Evolutionary conservation across 805 yeast genomes (phyloP).

Genomic region (Suhomyces tanzawaensis): DNA sequence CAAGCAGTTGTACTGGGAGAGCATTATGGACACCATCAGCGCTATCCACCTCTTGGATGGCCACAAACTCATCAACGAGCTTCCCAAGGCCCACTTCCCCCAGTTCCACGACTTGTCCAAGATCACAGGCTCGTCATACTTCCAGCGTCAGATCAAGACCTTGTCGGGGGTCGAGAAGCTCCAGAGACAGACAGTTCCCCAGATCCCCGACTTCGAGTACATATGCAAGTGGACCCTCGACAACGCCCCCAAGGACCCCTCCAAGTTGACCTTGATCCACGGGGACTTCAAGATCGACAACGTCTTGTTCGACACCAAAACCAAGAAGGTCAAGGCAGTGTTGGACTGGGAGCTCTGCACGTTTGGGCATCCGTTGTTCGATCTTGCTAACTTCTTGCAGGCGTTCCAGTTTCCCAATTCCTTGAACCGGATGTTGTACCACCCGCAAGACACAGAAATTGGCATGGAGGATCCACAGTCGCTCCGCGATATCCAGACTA

Average conservation of each 20-base stretch:
- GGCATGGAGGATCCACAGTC: slow-evolving; percentile 34
- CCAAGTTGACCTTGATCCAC: slow-evolving; percentile 48
- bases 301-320: slow-evolving; percentile 56
- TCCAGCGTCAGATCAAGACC: slow-evolving; percentile 53
- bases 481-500: slow-evolving; percentile 14
- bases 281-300: slow-evolving; percentile 68
- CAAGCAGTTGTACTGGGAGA: slow-evolving; percentile 40
- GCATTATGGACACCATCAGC: slow-evolving; percentile 47
- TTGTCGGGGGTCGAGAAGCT: slow-evolving; percentile 40
- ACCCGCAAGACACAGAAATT: slow-evolving; percentile 26
- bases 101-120: slow-evolving; percentile 30
- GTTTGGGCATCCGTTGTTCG: slow-evolving; percentile 63
- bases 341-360: slow-evolving; percentile 69
- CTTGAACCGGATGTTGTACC: slow-evolving; percentile 30
- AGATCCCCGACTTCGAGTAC: slow-evolving; percentile 46
- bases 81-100: slow-evolving; percentile 48
- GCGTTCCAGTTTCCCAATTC: slow-evolving; percentile 47
- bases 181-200: slow-evolving; percentile 40
- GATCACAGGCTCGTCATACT: slow-evolving; percentile 34
- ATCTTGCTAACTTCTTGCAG: slow-evolving; percentile 55
- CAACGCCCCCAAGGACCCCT: slow-evolving; percentile 49
- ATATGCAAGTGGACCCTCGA: slow-evolving; percentile 41
- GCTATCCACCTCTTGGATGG: slow-evolving; percentile 52
- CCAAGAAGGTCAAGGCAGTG: slow-evolving; percentile 50
- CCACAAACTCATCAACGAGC: slow-evolving; percentile 33